Conservation (phyloP, 371 early-diverging fungal species). For the Rhizopus sp. region DNA sequence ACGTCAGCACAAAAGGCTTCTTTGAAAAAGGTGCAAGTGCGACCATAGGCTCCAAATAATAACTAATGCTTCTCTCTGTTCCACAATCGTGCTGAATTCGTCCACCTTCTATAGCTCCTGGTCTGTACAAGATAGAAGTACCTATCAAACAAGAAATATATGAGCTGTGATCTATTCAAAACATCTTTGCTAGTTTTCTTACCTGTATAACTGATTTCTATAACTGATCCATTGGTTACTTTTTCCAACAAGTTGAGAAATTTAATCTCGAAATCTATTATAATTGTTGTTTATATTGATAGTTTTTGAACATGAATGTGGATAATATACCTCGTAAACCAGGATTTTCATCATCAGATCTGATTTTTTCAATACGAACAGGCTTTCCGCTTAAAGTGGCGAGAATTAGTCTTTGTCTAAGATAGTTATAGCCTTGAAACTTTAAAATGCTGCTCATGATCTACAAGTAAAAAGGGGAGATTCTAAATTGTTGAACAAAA, state of each 20-base stretch:
- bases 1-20: constrained; percentile 71
- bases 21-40: constrained; percentile 94
- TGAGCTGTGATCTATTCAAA: background rate
- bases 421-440: constrained; percentile 78
- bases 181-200: constrained; percentile 3
- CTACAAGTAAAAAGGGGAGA: background rate
- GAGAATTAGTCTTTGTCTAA: constrained; percentile 90
- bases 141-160: constrained; percentile 34
- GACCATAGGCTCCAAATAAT: constrained; percentile 90
- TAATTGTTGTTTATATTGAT: background rate
- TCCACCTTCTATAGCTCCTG: constrained; percentile 92
- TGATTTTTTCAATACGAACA: constrained; percentile 88
- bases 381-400: constrained; percentile 85
- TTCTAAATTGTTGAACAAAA: background rate
- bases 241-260: constrained; percentile 90
- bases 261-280: constrained; percentile 82
- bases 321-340: constrained; percentile 77
- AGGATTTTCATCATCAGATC: constrained; percentile 83
- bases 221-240: constrained; percentile 88
- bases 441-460: constrained; percentile 52
- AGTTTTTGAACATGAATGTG: background rate
- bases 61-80: constrained; percentile 79
- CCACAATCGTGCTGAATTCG: constrained; percentile 84
- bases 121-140: constrained; percentile 84
- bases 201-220: constrained; percentile 94